These are phyloP conservation scores for Ochromonadaceae sp. DNA, from an alignment of 352 stramenopile species.

Conservation along the genomic window DNA sequence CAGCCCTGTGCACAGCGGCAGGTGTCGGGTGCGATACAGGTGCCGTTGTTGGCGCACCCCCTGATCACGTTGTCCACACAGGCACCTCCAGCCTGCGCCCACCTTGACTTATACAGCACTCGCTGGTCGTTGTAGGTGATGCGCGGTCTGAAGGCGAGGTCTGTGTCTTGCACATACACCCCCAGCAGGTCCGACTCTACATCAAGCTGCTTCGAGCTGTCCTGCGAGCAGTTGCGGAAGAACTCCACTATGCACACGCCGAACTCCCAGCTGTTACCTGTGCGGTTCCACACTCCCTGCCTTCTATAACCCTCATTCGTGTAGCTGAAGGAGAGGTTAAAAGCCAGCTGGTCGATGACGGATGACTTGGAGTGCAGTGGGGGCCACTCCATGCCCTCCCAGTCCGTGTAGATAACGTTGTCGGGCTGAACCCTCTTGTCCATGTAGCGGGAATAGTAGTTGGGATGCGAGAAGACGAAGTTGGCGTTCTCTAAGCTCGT, in stretches of 20 bases:
- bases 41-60: conserved; percentile 91
- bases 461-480: conserved; percentile 75
- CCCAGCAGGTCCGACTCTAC: conserved; percentile 28
- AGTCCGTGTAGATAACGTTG: conserved; percentile 60
- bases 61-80: conserved; percentile 78
- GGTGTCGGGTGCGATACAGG: conserved; percentile 61
- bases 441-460: conserved; percentile 93
- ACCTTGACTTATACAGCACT: conserved; percentile 22
- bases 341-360: background rate
- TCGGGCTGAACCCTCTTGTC: conserved; percentile 56
- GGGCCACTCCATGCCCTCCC: conserved; percentile 70
- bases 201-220: conserved; percentile 29
- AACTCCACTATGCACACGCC: conserved; percentile 83
- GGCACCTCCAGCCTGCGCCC: conserved; percentile 34
- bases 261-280: conserved; percentile 78
- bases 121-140: background rate
- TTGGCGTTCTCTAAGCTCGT: conserved; percentile 80
- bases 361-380: conserved; percentile 59
- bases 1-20: conserved; percentile 59
- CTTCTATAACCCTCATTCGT: conserved; percentile 76
- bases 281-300: conserved; percentile 40
- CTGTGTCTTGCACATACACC: conserved; percentile 65
- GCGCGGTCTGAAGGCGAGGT: conserved; percentile 65
- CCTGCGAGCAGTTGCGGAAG: conserved; percentile 47
- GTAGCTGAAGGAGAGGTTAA: conserved; percentile 40